Percentiles rank a stretch among this genome's conserved stretches.
phyloP scores from a whole-genome alignment of 164 flowering plant species.

The Vitis riparia region DNA sequence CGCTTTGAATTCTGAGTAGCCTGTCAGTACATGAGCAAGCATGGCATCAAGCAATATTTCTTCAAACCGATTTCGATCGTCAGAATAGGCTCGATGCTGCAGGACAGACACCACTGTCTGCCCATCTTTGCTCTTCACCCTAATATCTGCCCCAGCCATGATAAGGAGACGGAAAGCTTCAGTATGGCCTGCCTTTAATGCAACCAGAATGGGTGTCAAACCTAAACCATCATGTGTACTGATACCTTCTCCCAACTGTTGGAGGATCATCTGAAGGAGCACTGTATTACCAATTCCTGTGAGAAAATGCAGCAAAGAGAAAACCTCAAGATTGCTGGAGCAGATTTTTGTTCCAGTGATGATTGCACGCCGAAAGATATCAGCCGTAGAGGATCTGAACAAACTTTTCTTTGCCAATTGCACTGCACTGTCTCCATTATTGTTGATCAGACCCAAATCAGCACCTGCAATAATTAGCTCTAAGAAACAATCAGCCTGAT shows the following conservation, averaged over 20 bases:
- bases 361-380: neutral
- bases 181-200: constrained; percentile 10
- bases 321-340: constrained; percentile 11
- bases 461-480: constrained; percentile 13
- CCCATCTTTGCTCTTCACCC: constrained; percentile 8
- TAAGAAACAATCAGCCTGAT: constrained; percentile 14
- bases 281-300: constrained; percentile 6
- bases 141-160: constrained; percentile 5
- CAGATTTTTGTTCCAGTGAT: neutral
- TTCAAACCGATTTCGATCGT: constrained; percentile 5
- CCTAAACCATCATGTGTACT: constrained; percentile 10
- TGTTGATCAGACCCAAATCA: constrained; percentile 12
- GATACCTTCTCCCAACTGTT: constrained; percentile 1
- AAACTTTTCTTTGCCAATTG: constrained; percentile 14
- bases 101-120: constrained; percentile 1
- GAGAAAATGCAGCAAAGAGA: constrained; percentile 11
- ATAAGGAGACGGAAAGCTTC: constrained; percentile 11
- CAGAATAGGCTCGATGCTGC: constrained; percentile 3
- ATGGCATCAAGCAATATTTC: constrained; percentile 13
- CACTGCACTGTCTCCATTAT: constrained; percentile 6
- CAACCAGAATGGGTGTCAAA: constrained; percentile 11
- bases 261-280: constrained; percentile 7
- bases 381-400: constrained; percentile 9
- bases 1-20: constrained; percentile 8
- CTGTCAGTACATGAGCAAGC: neutral